These are phyloP conservation scores for Tylopilus sp. DNA, from an alignment of 768 basidiomycete genomes.

Conservation along the genomic window DNA sequence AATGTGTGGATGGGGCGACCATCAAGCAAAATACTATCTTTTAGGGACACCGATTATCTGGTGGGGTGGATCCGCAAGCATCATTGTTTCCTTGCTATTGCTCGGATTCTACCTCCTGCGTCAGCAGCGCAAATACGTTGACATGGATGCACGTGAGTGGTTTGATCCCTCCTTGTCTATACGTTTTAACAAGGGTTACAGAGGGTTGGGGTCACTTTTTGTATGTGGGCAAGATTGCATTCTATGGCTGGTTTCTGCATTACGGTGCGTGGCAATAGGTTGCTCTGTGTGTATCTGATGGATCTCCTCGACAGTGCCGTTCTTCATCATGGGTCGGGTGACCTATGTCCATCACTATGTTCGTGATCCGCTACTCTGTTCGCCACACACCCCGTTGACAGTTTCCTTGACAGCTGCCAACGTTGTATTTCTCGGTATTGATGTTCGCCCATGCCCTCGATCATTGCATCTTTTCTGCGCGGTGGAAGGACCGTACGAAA, in stretches of 20 bases:
- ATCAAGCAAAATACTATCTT: conserved; percentile 88
- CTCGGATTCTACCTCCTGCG: conserved; percentile 74
- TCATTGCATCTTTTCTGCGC: conserved; percentile 86
- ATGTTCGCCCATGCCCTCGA: conserved; percentile 90
- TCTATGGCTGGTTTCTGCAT: conserved; percentile 90
- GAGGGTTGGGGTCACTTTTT: conserved; percentile 95
- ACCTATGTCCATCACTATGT: conserved; percentile 98
- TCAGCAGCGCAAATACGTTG: conserved; percentile 82
- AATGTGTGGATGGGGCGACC: conserved; percentile 96
- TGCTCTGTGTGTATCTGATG: background rate
- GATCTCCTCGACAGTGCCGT: conserved; percentile 60
- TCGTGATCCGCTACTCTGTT: conserved; percentile 28
- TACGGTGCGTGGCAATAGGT: conserved; percentile 53
- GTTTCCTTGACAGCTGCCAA: conserved; percentile 63
- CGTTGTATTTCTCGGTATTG: conserved; percentile 93
- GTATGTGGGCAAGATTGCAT: conserved; percentile 88
- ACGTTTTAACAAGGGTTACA: conserved; percentile 23
- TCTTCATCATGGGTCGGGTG: conserved; percentile 96
- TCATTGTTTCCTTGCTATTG: conserved; percentile 51
- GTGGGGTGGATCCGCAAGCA: conserved; percentile 75
- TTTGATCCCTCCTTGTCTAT: background rate
- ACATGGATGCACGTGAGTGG: conserved; percentile 81
- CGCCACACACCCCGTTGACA: background rate
- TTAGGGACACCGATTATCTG: conserved; percentile 90
- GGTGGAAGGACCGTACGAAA: conserved; percentile 63